Base-by-base conservation (phyloP, 768 basidiomycete genomes). In the Cubamyces sp. region DNA sequence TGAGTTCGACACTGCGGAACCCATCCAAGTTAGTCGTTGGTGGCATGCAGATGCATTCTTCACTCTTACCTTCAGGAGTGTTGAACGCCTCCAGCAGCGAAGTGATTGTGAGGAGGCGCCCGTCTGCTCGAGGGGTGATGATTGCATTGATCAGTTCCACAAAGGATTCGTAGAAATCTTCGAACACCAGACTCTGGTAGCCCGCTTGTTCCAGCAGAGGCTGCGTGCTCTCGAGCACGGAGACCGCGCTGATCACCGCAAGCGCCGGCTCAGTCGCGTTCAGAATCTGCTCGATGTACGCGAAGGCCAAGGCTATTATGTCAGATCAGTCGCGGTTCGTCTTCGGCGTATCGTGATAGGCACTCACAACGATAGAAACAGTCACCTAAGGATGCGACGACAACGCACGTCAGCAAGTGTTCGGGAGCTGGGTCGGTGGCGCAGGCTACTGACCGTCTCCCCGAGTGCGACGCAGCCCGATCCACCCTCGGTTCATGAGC, bases 311-410 rank as follows among this genome's bases (percentile, higher is more conserved):
- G 12, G 94, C 94, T 93, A 72, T 60, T 45, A n/a, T 9, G 8
- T 61, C 66, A 60, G 65, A 64, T 68, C 56, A 39, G 39, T 43
- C 26, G 25, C 5, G 7, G 0, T n/a, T 45, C 47, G 42, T 57
- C 23, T 51, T 21, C 49, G 40, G 64, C 43, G 12, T 23, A n/a
- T n/a, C 37, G 40, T 49, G 25, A 18, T 23, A 25, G 21, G 41
- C 58, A 71, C 76, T 80, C 71, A 92, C 92, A 88, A 81, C 94
- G 82, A 73, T 96, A 97, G 74, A 96, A 96, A 72, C 95, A 96
- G 72, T 92, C 91, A 0, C 95, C 94, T 86, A 46, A 9, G 25
- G 18, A 54, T 28, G 21, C n/a, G 5, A 14, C 12, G 50, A 25
- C 28, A 15, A 3, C 7, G 34, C 5, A 26, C 1, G 15, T 34